A percentile compares a stretch with the other conserved stretches of the same genome.
Evolutionary conservation across 192 early-diverging fungal species (phyloP).

Genomic region (Gamsiella multidivaricata): DNA sequence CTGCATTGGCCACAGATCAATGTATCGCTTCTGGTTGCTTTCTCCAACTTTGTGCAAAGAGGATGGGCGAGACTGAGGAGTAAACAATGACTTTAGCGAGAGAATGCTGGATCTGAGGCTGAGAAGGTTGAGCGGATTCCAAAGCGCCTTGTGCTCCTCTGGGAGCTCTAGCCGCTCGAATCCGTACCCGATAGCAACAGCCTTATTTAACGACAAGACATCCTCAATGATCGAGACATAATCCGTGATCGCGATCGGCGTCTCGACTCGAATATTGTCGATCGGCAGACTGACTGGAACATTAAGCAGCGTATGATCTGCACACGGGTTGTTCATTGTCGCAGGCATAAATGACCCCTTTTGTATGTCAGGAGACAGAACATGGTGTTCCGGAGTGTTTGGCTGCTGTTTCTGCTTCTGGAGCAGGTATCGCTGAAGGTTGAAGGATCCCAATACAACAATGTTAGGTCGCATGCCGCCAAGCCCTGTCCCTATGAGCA

Average conservation of each 20-base stretch:
- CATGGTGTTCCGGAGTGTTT: no score
- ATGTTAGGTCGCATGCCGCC: slow-evolving; percentile 79
- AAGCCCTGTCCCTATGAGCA: slow-evolving; percentile 71
- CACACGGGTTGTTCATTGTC: slow-evolving; percentile 1
- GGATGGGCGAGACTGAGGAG: slow-evolving; percentile 20
- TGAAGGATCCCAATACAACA: slow-evolving; percentile 70
- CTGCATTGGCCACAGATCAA: slow-evolving; percentile 83
- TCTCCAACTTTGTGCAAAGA: slow-evolving; percentile 19
- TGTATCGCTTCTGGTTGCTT: slow-evolving; percentile 61
- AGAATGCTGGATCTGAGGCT: background rate
- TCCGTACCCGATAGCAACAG: slow-evolving; percentile 73
- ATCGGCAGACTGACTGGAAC: slow-evolving; percentile 60
- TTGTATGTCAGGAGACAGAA: background rate
- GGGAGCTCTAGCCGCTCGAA: slow-evolving; percentile 63
- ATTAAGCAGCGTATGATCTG: slow-evolving; percentile 38
- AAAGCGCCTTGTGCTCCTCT: slow-evolving; percentile 35
- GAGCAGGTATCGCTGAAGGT: slow-evolving; percentile 47
- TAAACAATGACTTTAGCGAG: slow-evolving; percentile 3
- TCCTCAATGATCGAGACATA: slow-evolving; percentile 82
- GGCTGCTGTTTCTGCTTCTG: slow-evolving; percentile 20
- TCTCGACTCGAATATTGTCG: slow-evolving; percentile 65
- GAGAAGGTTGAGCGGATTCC: slow-evolving; percentile 17
- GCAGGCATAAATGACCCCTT: background rate
- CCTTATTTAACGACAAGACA: slow-evolving; percentile 72
- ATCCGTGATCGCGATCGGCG: slow-evolving; percentile 65